Conservation (phyloP, 208 protist genomes). For the Acanthamoeba healyi region DNA sequence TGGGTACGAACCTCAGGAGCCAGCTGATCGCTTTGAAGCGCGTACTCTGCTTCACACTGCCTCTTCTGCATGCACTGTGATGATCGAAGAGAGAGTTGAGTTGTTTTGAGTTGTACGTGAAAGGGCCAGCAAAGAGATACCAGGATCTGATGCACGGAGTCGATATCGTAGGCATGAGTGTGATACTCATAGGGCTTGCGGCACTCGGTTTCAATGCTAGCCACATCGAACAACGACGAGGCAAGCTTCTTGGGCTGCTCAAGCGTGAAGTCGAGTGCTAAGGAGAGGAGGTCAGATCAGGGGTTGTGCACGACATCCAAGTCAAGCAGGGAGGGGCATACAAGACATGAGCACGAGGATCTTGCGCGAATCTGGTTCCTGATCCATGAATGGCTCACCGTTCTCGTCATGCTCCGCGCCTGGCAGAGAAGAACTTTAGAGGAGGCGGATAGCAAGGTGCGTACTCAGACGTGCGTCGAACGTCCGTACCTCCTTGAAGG, state of each 20-base stretch:
- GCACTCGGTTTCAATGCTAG: not conserved
- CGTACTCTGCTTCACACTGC: not conserved
- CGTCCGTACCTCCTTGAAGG: not conserved
- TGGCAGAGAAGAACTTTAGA: too few relatives aligned
- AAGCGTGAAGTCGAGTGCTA: slow-evolving; percentile 11
- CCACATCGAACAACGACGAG: not conserved
- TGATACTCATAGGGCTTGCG: not conserved
- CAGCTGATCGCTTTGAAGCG: not conserved
- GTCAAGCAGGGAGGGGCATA: not conserved
- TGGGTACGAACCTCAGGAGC: not conserved
- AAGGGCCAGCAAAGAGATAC: not conserved
- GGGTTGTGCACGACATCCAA: not conserved
- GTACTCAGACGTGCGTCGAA: too few relatives aligned
- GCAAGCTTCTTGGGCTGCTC: not conserved
- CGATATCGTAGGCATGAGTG: not conserved
- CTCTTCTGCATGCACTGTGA: not conserved
- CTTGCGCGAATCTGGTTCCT: slow-evolving; percentile 44
- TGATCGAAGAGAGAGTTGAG: not conserved
- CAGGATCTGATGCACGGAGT: not conserved
- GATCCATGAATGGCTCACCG: not conserved
- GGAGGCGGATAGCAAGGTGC: too few relatives aligned
- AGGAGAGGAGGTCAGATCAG: not conserved
- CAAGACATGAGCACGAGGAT: not conserved
- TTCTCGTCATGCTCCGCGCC: not conserved
- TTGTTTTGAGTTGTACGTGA: not conserved